phyloP scores from a whole-genome alignment of 2,329 filamentous ascomycete species.

The Mycogone perniciosa region DNA sequence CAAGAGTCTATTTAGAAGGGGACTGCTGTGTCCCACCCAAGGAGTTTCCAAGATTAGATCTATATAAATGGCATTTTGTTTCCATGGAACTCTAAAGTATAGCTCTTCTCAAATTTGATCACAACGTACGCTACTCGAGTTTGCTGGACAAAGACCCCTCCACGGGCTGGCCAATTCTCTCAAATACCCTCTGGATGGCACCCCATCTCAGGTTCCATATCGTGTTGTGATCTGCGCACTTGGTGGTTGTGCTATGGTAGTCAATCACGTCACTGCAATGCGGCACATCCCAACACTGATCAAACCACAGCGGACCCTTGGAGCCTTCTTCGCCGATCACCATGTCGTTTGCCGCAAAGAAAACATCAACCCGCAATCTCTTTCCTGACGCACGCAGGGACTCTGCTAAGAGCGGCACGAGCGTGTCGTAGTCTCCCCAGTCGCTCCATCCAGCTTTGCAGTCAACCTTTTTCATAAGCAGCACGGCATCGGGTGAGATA shows the following conservation, averaged over 20 bases:
- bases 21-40: too few species aligned
- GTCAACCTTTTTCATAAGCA: slow-evolving; percentile 22
- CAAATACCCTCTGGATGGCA: slow-evolving; percentile 16
- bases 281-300: slow-evolving; percentile 19
- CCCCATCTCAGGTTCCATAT: slow-evolving; percentile 20
- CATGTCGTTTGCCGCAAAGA: slow-evolving; percentile 23
- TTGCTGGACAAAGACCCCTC: too few species aligned
- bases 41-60: too few species aligned
- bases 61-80: too few species aligned
- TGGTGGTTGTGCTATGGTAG: slow-evolving; percentile 18
- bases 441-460: slow-evolving; percentile 20
- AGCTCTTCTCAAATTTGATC: too few species aligned
- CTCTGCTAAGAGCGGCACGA: slow-evolving; percentile 21
- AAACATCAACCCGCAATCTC: slow-evolving; percentile 21
- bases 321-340: slow-evolving; percentile 23
- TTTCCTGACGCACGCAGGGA: slow-evolving; percentile 12
- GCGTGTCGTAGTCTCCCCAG: slow-evolving; percentile 26
- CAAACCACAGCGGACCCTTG: slow-evolving; percentile 24
- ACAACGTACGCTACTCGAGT: too few species aligned
- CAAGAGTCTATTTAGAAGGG: too few species aligned
- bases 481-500: slow-evolving; percentile 21
- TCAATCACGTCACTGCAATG: slow-evolving; percentile 14
- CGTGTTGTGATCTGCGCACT: slow-evolving; percentile 22
- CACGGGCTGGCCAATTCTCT: slow-evolving; percentile 3
- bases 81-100: too few species aligned